Evolutionary conservation across 2,329 filamentous ascomycete species (phyloP).

Genomic region (Fusarium tricinctum): DNA sequence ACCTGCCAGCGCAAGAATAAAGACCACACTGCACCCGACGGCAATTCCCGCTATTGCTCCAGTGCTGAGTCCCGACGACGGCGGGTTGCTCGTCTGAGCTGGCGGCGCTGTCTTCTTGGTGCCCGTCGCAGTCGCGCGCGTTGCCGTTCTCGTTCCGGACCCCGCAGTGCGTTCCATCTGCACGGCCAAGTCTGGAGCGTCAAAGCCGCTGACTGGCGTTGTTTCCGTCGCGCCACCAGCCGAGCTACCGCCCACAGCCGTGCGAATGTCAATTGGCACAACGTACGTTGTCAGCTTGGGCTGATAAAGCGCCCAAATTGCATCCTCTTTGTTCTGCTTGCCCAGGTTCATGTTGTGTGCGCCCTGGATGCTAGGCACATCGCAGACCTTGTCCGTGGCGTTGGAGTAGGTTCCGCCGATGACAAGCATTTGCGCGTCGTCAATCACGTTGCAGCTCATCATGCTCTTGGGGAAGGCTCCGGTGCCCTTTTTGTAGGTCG

Average conservation of each 20-base stretch:
- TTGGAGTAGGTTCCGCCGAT: slow-evolving; percentile 13
- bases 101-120: background rate
- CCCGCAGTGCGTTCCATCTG: slow-evolving; percentile 7
- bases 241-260: background rate
- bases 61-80: background rate
- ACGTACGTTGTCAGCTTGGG: slow-evolving; percentile 1
- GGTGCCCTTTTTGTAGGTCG: background rate
- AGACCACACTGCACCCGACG: slow-evolving; percentile 5
- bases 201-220: slow-evolving; percentile 15
- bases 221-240: slow-evolving; percentile 2
- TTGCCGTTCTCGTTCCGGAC: slow-evolving; percentile 9
- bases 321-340: slow-evolving; percentile 13
- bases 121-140: background rate
- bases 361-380: slow-evolving; percentile 3
- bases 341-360: slow-evolving; percentile 20
- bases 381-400: background rate
- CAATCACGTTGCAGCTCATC: slow-evolving; percentile 21
- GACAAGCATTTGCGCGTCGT: slow-evolving; percentile 8
- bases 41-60: slow-evolving; percentile 24
- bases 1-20: slow-evolving; percentile 2
- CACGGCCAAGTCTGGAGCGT: slow-evolving; percentile 14
- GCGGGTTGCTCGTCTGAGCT: background rate
- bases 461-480: slow-evolving; percentile 8
- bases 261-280: slow-evolving; percentile 10
- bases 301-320: slow-evolving; percentile 16